Evolutionary conservation across 768 basidiomycete genomes (phyloP).

Genomic region (Suillus ampliporus): DNA sequence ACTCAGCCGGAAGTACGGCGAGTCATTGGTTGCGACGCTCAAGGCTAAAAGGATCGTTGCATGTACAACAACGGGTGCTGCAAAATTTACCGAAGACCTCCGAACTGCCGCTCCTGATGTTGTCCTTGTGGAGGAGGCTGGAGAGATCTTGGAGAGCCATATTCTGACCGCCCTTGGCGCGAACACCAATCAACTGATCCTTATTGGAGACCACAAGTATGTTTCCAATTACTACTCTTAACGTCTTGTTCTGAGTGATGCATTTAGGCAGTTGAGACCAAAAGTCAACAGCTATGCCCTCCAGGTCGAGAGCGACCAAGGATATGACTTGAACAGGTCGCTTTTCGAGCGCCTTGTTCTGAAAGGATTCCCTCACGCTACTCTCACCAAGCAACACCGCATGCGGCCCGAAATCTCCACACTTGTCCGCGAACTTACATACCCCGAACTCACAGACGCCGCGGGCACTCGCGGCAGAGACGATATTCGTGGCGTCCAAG

Average conservation of each 20-base stretch:
- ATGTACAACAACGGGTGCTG: conserved; percentile 68
- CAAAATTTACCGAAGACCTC: conserved; percentile 55
- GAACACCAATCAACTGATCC: conserved; percentile 52
- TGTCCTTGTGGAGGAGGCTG: conserved; percentile 67
- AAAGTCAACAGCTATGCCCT: conserved; percentile 65
- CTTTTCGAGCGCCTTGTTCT: conserved; percentile 67
- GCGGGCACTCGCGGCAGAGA: conserved; percentile 50
- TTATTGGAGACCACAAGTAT: conserved; percentile 72
- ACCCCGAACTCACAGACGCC: conserved; percentile 62
- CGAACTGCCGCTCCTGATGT: conserved; percentile 50
- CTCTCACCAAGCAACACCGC: conserved; percentile 58
- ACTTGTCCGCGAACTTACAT: conserved; percentile 60
- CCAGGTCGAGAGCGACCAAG: conserved; percentile 67
- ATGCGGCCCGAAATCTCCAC: conserved; percentile 71
- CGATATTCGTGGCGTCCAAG: conserved; percentile 53
- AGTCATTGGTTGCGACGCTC: conserved; percentile 41
- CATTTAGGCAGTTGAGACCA: conserved; percentile 62
- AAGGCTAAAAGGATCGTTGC: conserved; percentile 56
- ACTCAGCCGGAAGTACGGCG: conserved; percentile 38
- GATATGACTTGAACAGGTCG: conserved; percentile 63
- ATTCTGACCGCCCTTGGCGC: conserved; percentile 56
- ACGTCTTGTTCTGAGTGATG: not conserved
- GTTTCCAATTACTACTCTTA: conserved; percentile 22
- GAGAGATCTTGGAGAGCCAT: conserved; percentile 69
- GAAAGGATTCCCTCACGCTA: conserved; percentile 59